These are phyloP conservation scores for Suillus placidus DNA, from an alignment of 768 basidiomycete species.

Conservation along the genomic window DNA sequence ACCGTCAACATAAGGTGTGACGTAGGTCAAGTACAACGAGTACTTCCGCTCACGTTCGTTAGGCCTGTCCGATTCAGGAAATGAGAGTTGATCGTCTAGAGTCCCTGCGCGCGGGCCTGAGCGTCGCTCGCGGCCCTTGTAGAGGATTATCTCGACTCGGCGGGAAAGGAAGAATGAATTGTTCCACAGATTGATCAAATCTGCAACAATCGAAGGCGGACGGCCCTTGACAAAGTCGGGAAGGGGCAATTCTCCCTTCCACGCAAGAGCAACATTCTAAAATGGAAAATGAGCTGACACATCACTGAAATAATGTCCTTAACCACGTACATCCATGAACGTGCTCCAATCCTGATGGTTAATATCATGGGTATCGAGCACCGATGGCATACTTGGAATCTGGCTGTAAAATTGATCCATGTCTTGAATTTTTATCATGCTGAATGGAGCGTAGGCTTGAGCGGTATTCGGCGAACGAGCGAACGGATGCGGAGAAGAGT, in stretches of 20 bases:
- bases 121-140: conserved; percentile 75
- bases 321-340: conserved; percentile 64
- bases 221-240: conserved; percentile 47
- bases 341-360: conserved; percentile 78
- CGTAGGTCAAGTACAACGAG: conserved; percentile 59
- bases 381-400: conserved; percentile 71
- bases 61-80: conserved; percentile 53
- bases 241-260: conserved; percentile 73
- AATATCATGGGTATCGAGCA: conserved; percentile 76
- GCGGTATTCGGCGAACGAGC: conserved; percentile 68
- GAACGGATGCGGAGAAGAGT: conserved; percentile 71
- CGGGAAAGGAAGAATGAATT: conserved; percentile 71
- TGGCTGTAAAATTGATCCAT: conserved; percentile 74
- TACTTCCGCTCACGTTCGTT: conserved; percentile 65
- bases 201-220: conserved; percentile 59
- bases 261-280: conserved; percentile 73
- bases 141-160: conserved; percentile 76
- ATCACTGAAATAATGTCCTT: neutral
- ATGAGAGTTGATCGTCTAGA: conserved; percentile 55
- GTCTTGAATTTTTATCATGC: conserved; percentile 67
- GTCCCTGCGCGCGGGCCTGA: conserved; percentile 61
- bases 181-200: conserved; percentile 82
- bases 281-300: conserved; percentile 3
- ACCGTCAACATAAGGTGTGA: conserved; percentile 33
- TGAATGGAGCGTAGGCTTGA: conserved; percentile 69